These are phyloP conservation scores for Rhodotorula sp. DNA, from an alignment of 1,284 basidiomycete species.

Conservation along the genomic window DNA sequence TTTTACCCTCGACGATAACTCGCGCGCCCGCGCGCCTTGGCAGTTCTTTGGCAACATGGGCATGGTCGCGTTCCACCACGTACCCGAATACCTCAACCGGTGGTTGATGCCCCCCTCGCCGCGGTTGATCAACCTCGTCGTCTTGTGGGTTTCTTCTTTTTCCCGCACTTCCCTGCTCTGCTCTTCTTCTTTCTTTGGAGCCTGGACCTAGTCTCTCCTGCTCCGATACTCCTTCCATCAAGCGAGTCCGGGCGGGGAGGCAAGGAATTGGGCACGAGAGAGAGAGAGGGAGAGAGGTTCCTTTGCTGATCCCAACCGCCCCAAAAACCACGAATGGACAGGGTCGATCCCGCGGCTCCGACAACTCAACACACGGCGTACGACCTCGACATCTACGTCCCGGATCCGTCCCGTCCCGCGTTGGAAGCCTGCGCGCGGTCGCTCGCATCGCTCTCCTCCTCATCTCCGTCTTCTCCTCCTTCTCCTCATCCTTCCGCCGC, in stretches of 20 bases:
- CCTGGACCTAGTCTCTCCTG: no score
- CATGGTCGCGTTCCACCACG: conserved; percentile 68
- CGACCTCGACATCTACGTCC: conserved; percentile 81
- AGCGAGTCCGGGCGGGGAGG: no score
- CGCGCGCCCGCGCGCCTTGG: conserved; percentile 46
- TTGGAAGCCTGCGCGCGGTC: neutral
- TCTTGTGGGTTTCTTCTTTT: conserved; percentile 47
- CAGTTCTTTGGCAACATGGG: conserved; percentile 58
- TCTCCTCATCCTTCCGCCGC: neutral
- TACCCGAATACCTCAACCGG: conserved; percentile 82
- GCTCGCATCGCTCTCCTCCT: neutral
- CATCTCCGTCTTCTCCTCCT: neutral
- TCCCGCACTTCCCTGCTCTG: no score
- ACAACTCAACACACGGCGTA: conserved; percentile 56
- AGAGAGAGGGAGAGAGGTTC: no score
- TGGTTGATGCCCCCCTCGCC: conserved; percentile 77
- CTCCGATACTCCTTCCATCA: no score
- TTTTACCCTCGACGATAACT: neutral
- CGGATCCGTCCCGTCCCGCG: neutral
- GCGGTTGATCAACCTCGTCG: conserved; percentile 73
- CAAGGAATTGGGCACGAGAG: no score
- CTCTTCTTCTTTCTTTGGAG: no score
- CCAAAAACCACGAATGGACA: neutral
- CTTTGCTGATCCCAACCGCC: no score
- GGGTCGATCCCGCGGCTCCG: neutral